Base-by-base conservation (phyloP, 208 protist species). In the Angomonas ambiguus region DNA sequence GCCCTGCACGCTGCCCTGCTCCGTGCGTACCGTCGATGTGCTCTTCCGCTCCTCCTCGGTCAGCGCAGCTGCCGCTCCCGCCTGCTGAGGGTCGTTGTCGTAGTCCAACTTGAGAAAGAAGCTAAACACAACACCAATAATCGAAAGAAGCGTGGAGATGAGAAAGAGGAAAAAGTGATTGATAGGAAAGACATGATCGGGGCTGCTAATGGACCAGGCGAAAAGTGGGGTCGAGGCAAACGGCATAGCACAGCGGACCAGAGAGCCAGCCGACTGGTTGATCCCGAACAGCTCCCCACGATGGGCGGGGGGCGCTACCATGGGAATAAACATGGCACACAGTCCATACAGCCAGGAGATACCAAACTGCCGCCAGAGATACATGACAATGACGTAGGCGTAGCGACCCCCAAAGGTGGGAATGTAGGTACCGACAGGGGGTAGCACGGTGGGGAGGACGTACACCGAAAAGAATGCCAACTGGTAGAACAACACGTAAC, bases 241-340 rank as follows among this genome's bases (percentile, higher is more conserved):
- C 0, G 88, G 88, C 20, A 83, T 72, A 22, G 77, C 41, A 30
- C 74, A 81, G 10, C 88, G 85, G 62, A 91, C 78, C 41, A 86
- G 51, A 30, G 81, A 81, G n/a, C 71, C 76, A n/a, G 77, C 82
- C 2, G 83, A 79, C 48, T 94, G 88, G 48, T 80, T 71, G 45
- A 94, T 81, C 35, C 82, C 88, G 62, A 89, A 92, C 81, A 92
- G 88, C 32, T 79, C 72, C 2, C 80, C 81, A 0, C 90, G 71
- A 33, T 72, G 70, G 3, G 76, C 81, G 0, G 35, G 67, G 18
- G 88, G 85, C 24, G 88, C 83, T 2, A 79, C 77, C 51, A 78
- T 71, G 5, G 88, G 83, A 0, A 81, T 81, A 2, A 91, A 16
- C 11, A 94, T 41, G 49, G 22, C 22, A 5, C 22, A 10, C 49